Base-by-base conservation (phyloP, 306 rosid species). In the Lupinus albus region DNA sequence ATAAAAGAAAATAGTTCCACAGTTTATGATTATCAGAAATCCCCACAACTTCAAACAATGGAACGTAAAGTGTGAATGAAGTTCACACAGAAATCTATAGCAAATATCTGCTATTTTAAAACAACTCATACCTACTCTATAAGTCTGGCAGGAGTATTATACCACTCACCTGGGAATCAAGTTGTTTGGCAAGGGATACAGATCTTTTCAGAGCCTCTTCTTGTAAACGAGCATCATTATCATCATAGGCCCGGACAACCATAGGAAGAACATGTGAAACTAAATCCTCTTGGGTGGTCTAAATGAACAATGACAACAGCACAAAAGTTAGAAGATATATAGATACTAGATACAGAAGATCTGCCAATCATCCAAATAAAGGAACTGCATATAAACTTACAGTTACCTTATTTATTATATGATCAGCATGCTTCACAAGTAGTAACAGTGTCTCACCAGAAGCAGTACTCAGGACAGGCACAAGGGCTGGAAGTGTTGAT, bases 151-250 rank as follows among this genome's bases (percentile, higher is more conserved):
- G 45, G 41, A 67, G 57, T 51, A 76, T 53, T 51, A 25, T 25
- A 71, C 68, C 61, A 73, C 55, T 81, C 72, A 94, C 99, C 99
- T 94, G 92, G 70, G 66, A 38, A 75, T 94, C 96, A 74, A 94
- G 87, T 74, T 91, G 88, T 76, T 84, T 94, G 33, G 91, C 76
- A 72, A 94, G 87, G 70, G 89, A 77, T 18, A 81, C 74, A 42
- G 99, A 90, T 72, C 80, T 94, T 78, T 77, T 94, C 83, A 94
- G 71, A 76, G 84, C 99, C 83, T 94, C 97, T 85, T 94, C 99
- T 83, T 94, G 99, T 59, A 90, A 70, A 58, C 96, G 99, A 67
- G 91, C 80, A 86, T 94, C 99, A n/a, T 28, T 86, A 72, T 94
- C 97, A 70, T 87, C 96, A 72, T 84, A 94, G 69, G 97, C 97